Base-by-base conservation (phyloP, 768 basidiomycete genomes). In the Sarcodon aspratus region DNA sequence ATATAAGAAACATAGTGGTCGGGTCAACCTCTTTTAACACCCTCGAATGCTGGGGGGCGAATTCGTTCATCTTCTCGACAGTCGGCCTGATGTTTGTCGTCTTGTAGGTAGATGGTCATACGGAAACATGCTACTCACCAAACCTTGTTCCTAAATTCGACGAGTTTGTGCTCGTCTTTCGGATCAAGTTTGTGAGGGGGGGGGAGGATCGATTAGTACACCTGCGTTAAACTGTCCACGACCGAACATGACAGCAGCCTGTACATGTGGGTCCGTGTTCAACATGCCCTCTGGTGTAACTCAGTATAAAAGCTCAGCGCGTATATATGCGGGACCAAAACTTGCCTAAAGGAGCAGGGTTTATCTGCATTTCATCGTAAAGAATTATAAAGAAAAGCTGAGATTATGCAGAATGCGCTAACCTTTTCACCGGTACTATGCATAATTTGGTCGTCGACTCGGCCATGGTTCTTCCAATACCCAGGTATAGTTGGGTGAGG, bases 211-310 rank as follows among this genome's bases (percentile, higher is more conserved):
- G 38, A 68, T 52, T 38, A 68, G 48, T 7, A 68, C 56, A 7
- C 67, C 67, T 38, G 59, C 59, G 46, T 60, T 54, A 48, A 59
- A 59, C 33, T 49, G 57, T 1, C 62, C 63, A 17, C 66, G 53
- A 31, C 67, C 66, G 47, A 68, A 68, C 54, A 68, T 60, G 38
- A 68, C 53, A 32, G 59, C 51, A 10, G 54, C 51, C 9, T 55
- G 44, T 10, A 68, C 46, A 36, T 60, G 62, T 3, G 63, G 61
- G 48, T 66, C 61, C 36, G 50, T 55, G 27, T 51, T 48, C 7
- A 63, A 57, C 9, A 74, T 71, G 7, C 48, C 54, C 59, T 75
- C 74, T 42, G 13, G 7, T 27, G 21, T 27, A 13, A 2, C 8
- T 42, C 13, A 42, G 40, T 13, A 42, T 42, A 15, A 42, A 42